These are phyloP conservation scores for maize (Zea mays) DNA, from an alignment of 176 grass and related monocot species.

Conservation along the genomic window Zm-B73-REFERENCE-NAM-5.0 NC_050099.1:160183501-160184000, in stretches of 20 bases:
- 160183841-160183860: too few species aligned
- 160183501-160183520: constrained; percentile 12
- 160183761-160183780: constrained; percentile 87
- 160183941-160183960: too few species aligned
- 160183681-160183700: constrained; percentile 88
- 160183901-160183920: too few species aligned
- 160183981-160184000: too few species aligned
- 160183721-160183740: constrained; percentile 71
- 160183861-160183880: too few species aligned
- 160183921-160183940: too few species aligned
- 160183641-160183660: constrained; percentile 90
- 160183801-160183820: too few species aligned
- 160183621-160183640: constrained; percentile 85
- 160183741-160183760: constrained; percentile 99
- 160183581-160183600: constrained; percentile 93
- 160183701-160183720: constrained; percentile 68
- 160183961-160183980: too few species aligned
- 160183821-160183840: too few species aligned
- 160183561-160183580: constrained; percentile 86
- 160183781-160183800: constrained; percentile 79
- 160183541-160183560: constrained; percentile 40
- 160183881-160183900: too few species aligned
- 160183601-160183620: constrained; percentile 78
- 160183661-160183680: constrained; percentile 84
- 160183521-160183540: not conserved